phyloP scores from a whole-genome alignment of 805 yeast species.

The Yueomyces sp. region DNA sequence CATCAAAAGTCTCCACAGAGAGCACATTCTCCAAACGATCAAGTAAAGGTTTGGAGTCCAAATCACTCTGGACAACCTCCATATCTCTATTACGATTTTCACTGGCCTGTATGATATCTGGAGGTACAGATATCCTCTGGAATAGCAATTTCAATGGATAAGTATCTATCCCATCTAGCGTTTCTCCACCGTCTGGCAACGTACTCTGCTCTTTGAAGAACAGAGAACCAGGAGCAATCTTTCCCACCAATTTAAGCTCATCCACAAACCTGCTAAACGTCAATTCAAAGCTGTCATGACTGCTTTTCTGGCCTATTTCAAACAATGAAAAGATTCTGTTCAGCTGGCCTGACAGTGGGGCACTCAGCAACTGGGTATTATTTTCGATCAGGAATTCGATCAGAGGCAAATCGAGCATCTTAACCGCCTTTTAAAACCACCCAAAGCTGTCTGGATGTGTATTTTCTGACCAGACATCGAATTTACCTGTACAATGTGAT shows the following conservation, averaged over 20 bases:
- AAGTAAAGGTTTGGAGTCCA: neutral
- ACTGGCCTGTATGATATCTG: neutral
- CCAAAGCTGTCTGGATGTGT: too few species aligned
- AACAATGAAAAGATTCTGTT: conserved; percentile 11
- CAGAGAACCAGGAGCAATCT: conserved; percentile 8
- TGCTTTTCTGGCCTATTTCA: too few species aligned
- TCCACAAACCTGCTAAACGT: conserved; percentile 2
- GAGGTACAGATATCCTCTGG: conserved; percentile 17
- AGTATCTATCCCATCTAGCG: conserved; percentile 11
- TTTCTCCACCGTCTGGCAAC: neutral
- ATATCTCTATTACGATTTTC: neutral
- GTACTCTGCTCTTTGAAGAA: conserved; percentile 3
- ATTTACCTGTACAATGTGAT: too few species aligned
- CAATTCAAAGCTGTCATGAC: neutral
- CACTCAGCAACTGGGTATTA: conserved; percentile 7
- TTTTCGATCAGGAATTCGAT: conserved; percentile 14
- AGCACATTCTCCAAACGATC: neutral
- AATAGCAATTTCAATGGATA: conserved; percentile 9
- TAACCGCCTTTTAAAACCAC: neutral
- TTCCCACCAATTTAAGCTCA: conserved; percentile 5
- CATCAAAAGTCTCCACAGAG: neutral
- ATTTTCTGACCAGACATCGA: too few species aligned
- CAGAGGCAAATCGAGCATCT: conserved; percentile 4
- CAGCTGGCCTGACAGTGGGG: conserved; percentile 17
- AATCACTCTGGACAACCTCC: neutral